phyloP scores from a whole-genome alignment of 768 basidiomycete genomes.

The Cystofilobasidium bisporidii region DNA sequence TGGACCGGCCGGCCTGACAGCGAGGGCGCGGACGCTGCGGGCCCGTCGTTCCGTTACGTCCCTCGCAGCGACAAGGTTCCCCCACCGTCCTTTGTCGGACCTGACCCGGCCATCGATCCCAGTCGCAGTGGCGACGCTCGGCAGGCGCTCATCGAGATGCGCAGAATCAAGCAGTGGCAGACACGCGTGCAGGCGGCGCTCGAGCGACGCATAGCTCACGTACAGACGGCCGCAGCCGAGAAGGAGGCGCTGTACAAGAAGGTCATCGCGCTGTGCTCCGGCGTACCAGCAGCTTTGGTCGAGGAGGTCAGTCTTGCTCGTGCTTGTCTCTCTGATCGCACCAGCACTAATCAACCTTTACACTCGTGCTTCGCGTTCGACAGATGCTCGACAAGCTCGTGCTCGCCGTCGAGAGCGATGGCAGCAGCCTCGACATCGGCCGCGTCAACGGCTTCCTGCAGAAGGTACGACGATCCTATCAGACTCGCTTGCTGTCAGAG shows the following conservation, averaged over 20 bases:
- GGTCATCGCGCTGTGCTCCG: conserved; percentile 79
- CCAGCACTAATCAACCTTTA: too few relatives aligned
- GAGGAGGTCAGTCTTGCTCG: conserved; percentile 59
- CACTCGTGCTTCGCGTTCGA: neutral
- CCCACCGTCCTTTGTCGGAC: neutral
- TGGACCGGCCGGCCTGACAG: conserved; percentile 68
- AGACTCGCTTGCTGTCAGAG: neutral
- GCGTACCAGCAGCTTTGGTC: conserved; percentile 74
- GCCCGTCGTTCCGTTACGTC: conserved; percentile 61
- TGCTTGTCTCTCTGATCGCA: too few relatives aligned
- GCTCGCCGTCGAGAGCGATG: conserved; percentile 79
- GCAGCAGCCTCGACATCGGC: neutral
- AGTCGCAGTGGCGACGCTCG: conserved; percentile 7
- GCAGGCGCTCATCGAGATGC: conserved; percentile 57
- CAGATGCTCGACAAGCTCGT: conserved; percentile 78
- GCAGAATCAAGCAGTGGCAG: conserved; percentile 76
- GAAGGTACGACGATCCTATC: neutral
- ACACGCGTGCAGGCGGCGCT: conserved; percentile 64
- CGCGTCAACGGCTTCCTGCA: neutral
- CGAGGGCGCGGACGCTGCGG: conserved; percentile 37
- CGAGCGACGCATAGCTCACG: conserved; percentile 54
- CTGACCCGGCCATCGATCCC: conserved; percentile 14
- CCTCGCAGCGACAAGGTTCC: conserved; percentile 45
- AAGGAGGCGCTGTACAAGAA: conserved; percentile 86
- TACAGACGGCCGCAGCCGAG: conserved; percentile 73